Conservation (phyloP, 1,284 basidiomycete species). For the Phellopilus nigrolimitatus region DNA sequence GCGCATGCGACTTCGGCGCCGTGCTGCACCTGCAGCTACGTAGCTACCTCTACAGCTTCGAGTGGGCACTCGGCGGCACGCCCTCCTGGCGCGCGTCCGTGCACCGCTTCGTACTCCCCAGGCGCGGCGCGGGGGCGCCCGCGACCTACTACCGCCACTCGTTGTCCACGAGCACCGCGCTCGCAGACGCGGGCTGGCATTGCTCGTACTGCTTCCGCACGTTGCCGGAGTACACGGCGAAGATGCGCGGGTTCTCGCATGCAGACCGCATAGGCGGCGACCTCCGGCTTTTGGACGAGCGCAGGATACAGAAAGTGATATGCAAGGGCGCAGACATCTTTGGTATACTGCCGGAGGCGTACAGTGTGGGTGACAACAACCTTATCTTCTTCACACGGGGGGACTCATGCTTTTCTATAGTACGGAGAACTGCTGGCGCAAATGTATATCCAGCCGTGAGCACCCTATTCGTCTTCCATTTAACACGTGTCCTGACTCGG, state of each 20-base stretch:
- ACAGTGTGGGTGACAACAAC: slow-evolving; percentile 32
- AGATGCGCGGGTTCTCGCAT: slow-evolving; percentile 50
- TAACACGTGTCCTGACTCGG: background rate
- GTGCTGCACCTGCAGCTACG: slow-evolving; percentile 61
- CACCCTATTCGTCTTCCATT: slow-evolving; percentile 7
- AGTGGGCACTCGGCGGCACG: slow-evolving; percentile 49
- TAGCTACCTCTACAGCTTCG: slow-evolving; percentile 63
- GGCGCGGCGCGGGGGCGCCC: slow-evolving; percentile 31
- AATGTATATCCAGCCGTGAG: slow-evolving; percentile 48
- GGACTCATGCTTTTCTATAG: slow-evolving; percentile 30
- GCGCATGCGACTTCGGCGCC: slow-evolving; percentile 50
- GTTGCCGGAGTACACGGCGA: slow-evolving; percentile 27
- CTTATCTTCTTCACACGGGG: slow-evolving; percentile 19
- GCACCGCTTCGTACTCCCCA: slow-evolving; percentile 30
- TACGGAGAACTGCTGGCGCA: slow-evolving; percentile 48
- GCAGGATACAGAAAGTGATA: slow-evolving; percentile 53
- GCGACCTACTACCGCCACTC: slow-evolving; percentile 50
- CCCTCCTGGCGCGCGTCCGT: slow-evolving; percentile 55
- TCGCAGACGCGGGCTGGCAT: slow-evolving; percentile 61
- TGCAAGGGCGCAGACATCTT: slow-evolving; percentile 63
- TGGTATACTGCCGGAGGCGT: slow-evolving; percentile 63
- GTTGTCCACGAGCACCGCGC: slow-evolving; percentile 44
- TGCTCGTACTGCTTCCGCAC: slow-evolving; percentile 64
- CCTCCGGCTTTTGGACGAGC: slow-evolving; percentile 44
- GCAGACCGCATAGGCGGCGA: slow-evolving; percentile 55